Evolutionary conservation across 1,284 basidiomycete genomes (phyloP).

Genomic region (Calocybe gambosa): DNA sequence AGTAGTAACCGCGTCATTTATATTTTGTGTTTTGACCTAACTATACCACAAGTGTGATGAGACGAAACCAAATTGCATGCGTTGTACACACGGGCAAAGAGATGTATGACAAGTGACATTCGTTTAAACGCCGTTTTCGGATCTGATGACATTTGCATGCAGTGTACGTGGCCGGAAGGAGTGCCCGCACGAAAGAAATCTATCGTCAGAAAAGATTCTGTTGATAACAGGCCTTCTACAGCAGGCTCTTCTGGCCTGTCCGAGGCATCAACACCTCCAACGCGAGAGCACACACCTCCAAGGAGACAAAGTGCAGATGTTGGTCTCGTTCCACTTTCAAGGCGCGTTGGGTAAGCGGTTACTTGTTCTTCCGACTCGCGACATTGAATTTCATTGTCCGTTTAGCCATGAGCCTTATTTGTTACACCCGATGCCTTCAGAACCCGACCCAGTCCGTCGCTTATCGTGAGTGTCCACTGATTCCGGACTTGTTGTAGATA

Average conservation of each 20-base stretch:
- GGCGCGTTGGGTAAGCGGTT: conserved; percentile 45
- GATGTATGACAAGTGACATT: conserved; percentile 43
- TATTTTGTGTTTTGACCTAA: conserved; percentile 6
- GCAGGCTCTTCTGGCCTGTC: conserved; percentile 30
- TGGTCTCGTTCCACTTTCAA: conserved; percentile 44
- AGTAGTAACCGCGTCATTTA: conserved; percentile 17
- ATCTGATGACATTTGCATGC: conserved; percentile 15
- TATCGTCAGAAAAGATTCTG: conserved; percentile 18
- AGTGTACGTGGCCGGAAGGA: conserved; percentile 82
- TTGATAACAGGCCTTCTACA: conserved; percentile 21
- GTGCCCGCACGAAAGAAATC: conserved; percentile 34
- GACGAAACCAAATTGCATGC: conserved; percentile 71
- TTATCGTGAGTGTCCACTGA: conserved; percentile 36
- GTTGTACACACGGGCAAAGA: conserved; percentile 73
- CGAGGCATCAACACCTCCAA: conserved; percentile 46
- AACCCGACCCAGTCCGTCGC: conserved; percentile 39
- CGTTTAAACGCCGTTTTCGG: conserved; percentile 1
- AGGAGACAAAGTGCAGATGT: conserved; percentile 45
- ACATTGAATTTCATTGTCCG: conserved; percentile 12
- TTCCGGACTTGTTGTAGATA: conserved; percentile 6
- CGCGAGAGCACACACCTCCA: conserved; percentile 55
- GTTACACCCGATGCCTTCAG: conserved; percentile 35
- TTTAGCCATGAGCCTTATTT: conserved; percentile 30
- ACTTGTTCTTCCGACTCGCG: background rate
- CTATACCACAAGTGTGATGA: conserved; percentile 62